phyloP scores from a whole-genome alignment of 306 rosid species.

The Argentina anserina region DNA sequence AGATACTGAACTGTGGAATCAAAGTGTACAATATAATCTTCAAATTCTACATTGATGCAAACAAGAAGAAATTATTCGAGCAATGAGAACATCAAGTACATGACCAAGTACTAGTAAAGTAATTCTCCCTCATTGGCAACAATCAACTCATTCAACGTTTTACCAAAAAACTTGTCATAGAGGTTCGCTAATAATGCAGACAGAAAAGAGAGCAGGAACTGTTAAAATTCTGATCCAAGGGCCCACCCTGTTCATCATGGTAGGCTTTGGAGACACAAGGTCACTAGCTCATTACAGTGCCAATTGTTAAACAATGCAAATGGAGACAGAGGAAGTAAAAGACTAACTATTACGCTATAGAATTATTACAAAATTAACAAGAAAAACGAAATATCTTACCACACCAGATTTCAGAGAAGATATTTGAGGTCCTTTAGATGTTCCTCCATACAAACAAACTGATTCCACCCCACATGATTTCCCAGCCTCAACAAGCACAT shows the following conservation, averaged over 20 bases:
- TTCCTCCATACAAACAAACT: constrained; percentile 88
- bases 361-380: constrained; percentile 1
- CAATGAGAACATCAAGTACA: background rate
- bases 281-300: background rate
- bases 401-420: constrained; percentile 76
- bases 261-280: background rate
- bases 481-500: constrained; percentile 83
- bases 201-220: background rate
- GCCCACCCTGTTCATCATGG: background rate
- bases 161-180: background rate
- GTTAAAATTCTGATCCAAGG: background rate
- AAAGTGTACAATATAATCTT: background rate
- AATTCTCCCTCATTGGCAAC: background rate
- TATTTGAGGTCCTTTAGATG: constrained; percentile 83
- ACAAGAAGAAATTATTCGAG: background rate
- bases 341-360: background rate
- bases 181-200: background rate
- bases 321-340: background rate
- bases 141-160: background rate
- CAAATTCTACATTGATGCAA: background rate
- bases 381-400: constrained; percentile 52
- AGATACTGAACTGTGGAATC: background rate
- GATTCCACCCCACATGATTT: constrained; percentile 68
- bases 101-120: background rate
- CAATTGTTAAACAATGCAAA: background rate